phyloP scores from a whole-genome alignment of 1,139 yeast species.

The Suhomyces coccinellae region DNA sequence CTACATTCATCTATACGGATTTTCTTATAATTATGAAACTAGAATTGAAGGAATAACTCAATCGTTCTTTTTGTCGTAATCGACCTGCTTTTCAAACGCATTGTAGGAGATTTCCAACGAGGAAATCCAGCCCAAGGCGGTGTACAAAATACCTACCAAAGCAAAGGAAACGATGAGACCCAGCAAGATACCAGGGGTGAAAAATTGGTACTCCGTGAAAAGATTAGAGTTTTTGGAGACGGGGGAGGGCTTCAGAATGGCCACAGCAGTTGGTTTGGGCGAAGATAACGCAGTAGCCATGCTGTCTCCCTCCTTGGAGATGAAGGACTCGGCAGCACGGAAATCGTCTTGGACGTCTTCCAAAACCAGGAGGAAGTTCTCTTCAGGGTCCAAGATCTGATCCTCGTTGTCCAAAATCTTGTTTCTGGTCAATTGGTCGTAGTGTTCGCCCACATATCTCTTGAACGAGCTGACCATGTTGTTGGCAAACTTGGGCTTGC shows the following conservation, averaged over 20 bases:
- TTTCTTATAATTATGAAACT: slow-evolving; percentile 1
- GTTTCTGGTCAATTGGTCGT: slow-evolving; percentile 13
- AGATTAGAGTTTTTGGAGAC: slow-evolving; percentile 21
- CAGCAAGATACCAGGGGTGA: slow-evolving; percentile 66
- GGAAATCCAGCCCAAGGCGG: slow-evolving; percentile 62
- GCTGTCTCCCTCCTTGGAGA: slow-evolving; percentile 30
- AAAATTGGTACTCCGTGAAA: slow-evolving; percentile 45
- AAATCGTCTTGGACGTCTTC: slow-evolving; percentile 38
- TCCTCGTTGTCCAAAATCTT: slow-evolving; percentile 14
- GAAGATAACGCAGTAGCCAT: slow-evolving; percentile 24
- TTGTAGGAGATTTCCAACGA: slow-evolving; percentile 66
- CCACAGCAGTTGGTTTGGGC: slow-evolving; percentile 4
- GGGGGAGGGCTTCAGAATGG: slow-evolving; percentile 8
- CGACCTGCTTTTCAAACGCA: slow-evolving; percentile 70
- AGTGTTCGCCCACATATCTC: slow-evolving; percentile 24
- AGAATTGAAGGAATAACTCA: slow-evolving; percentile 5
- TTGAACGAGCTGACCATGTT: slow-evolving; percentile 22
- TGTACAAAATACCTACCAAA: slow-evolving; percentile 50
- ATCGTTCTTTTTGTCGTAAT: slow-evolving; percentile 62
- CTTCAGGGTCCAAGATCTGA: slow-evolving; percentile 3
- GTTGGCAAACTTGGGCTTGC: slow-evolving; percentile 29
- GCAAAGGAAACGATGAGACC: slow-evolving; percentile 56
- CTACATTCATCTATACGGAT: neutral
- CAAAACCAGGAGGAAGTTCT: slow-evolving; percentile 20
- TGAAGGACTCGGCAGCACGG: slow-evolving; percentile 33